Evolutionary conservation across 1,284 basidiomycete species (phyloP).

Genomic region (Rhodotorula sp.): DNA sequence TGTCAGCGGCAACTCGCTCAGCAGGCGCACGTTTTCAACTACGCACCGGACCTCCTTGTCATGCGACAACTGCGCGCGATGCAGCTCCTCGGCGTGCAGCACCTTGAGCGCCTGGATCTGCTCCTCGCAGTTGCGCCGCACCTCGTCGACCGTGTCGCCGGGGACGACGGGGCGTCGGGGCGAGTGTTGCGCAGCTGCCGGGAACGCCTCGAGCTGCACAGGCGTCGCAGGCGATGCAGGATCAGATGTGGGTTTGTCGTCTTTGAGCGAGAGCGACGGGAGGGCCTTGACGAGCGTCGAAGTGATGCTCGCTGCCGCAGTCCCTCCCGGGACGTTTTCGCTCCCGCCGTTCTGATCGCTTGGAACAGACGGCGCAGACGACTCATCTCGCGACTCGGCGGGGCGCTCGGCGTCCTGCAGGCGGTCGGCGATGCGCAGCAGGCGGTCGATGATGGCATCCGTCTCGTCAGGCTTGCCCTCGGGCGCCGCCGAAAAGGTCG

Average conservation of each 20-base stretch:
- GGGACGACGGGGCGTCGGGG: constrained; percentile 15
- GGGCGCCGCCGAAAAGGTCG: constrained; percentile 21
- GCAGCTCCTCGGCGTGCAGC: constrained; percentile 39
- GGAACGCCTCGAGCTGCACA: too few relatives aligned
- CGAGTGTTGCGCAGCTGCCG: not conserved
- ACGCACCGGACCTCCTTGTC: constrained; percentile 43
- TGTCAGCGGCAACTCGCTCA: not conserved
- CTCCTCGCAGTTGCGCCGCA: constrained; percentile 28
- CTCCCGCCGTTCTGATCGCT: too few relatives aligned
- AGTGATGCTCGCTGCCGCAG: too few relatives aligned
- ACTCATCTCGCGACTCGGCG: too few relatives aligned
- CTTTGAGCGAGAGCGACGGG: too few relatives aligned
- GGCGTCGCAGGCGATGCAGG: too few relatives aligned
- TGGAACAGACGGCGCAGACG: too few relatives aligned
- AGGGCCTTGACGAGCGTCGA: too few relatives aligned
- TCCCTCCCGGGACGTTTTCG: not conserved
- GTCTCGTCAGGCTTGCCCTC: constrained; percentile 38
- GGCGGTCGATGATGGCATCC: constrained; percentile 34
- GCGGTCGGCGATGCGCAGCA: constrained; percentile 29
- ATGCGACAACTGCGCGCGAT: constrained; percentile 35
- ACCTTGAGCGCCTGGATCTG: constrained; percentile 41
- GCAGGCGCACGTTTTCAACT: too few relatives aligned
- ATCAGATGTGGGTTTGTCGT: too few relatives aligned
- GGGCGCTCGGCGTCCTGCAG: constrained; percentile 12
- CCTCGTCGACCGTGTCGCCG: constrained; percentile 35